phyloP scores from a whole-genome alignment of 768 basidiomycete genomes.

The Leucocoprinus leucothites region DNA sequence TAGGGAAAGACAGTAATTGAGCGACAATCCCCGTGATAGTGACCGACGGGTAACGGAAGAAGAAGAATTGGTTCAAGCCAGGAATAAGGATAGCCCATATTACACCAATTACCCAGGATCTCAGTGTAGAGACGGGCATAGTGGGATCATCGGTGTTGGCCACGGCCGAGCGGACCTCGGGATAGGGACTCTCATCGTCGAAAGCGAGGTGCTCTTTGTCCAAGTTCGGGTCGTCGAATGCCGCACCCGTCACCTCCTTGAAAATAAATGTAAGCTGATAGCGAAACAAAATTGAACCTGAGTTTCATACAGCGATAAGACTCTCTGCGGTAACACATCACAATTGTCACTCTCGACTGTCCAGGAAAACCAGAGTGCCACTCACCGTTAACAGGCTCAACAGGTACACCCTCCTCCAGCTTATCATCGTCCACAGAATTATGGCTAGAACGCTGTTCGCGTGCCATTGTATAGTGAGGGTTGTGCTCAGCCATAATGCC shows the following conservation, averaged over 20 bases:
- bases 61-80: conserved; percentile 51
- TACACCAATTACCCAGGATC: conserved; percentile 51
- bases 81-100: conserved; percentile 54
- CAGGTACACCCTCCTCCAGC: conserved; percentile 7
- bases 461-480: conserved; percentile 6
- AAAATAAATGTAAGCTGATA: background rate
- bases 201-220: conserved; percentile 36
- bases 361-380: background rate
- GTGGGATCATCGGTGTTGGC: conserved; percentile 61
- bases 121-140: conserved; percentile 52
- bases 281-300: background rate
- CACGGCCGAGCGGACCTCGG: conserved; percentile 72
- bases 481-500: background rate
- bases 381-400: conserved; percentile 7
- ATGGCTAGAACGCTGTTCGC: background rate
- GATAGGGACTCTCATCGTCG: conserved; percentile 74
- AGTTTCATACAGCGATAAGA: conserved; percentile 26
- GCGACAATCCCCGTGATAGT: conserved; percentile 51
- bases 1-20: conserved; percentile 67
- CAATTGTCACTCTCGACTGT: background rate
- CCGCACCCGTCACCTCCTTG: conserved; percentile 31
- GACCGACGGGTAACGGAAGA: conserved; percentile 49
- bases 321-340: conserved; percentile 18
- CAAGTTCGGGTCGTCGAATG: conserved; percentile 44
- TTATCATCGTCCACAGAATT: conserved; percentile 1